These are phyloP conservation scores for Hypoxylon subgilvum DNA, from an alignment of 495 filamentous ascomycete genomes.

Conservation along the genomic window DNA sequence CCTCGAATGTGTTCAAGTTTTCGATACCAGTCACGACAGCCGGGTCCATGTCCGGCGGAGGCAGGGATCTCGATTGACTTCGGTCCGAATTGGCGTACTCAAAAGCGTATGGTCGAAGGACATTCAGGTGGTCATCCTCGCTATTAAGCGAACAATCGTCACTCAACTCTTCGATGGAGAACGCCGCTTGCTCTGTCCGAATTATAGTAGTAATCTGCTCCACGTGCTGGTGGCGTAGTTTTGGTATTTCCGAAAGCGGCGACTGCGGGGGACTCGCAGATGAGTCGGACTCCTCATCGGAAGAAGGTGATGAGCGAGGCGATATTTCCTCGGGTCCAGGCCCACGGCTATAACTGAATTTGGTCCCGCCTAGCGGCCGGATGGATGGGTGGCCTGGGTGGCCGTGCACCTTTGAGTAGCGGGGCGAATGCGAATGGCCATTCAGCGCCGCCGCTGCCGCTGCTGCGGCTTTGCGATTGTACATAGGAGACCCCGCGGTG, in stretches of 20 bases:
- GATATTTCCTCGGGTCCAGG: constrained; percentile 56
- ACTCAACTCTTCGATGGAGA: constrained; percentile 55
- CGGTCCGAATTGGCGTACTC: constrained; percentile 55
- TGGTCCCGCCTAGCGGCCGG: constrained; percentile 49
- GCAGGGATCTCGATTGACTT: constrained; percentile 49
- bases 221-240: constrained; percentile 33
- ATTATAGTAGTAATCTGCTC: constrained; percentile 36
- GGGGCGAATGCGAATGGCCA: constrained; percentile 37
- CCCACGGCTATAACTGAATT: constrained; percentile 49
- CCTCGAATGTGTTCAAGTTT: constrained; percentile 51
- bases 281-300: constrained; percentile 39
- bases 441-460: too few relatives aligned
- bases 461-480: constrained; percentile 45
- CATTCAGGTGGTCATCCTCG: constrained; percentile 47
- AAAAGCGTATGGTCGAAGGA: constrained; percentile 51
- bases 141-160: constrained; percentile 47
- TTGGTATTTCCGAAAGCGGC: constrained; percentile 43
- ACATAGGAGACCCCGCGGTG: constrained; percentile 50
- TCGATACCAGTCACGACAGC: constrained; percentile 47
- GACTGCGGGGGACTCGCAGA: constrained; percentile 43
- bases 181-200: constrained; percentile 43
- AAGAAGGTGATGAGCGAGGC: constrained; percentile 55
- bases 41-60: constrained; percentile 46
- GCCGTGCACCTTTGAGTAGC: constrained; percentile 27
- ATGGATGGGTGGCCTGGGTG: constrained; percentile 41